These are phyloP conservation scores for Euphorbia schlechtendalii DNA, from an alignment of 441 rosid genomes.

Conservation along the genomic window DNA sequence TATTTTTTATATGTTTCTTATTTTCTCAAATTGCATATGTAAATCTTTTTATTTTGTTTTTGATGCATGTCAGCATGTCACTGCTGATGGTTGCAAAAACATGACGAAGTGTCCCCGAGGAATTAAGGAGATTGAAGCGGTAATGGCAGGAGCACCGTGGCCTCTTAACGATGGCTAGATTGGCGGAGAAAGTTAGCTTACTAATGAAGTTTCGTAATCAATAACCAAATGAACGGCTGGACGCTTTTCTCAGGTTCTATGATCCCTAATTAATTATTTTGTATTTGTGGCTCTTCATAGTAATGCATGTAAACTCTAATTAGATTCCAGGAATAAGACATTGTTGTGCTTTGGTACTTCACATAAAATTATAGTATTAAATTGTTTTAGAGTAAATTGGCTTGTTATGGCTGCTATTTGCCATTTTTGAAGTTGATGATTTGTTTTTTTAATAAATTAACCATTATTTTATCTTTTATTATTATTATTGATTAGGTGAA, in stretches of 20 bases:
- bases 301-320: background rate
- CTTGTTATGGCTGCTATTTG: too few relatives aligned
- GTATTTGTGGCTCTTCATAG: background rate
- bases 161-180: conserved; percentile 22
- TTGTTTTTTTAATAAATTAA: too few relatives aligned
- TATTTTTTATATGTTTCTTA: background rate
- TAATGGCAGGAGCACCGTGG: conserved; percentile 88
- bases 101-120: conserved; percentile 74
- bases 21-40: background rate
- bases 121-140: conserved; percentile 78
- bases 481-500: too few relatives aligned
- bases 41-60: background rate
- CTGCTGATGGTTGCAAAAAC: conserved; percentile 65
- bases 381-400: too few relatives aligned
- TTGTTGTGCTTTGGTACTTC: background rate
- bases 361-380: too few relatives aligned
- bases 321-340: background rate
- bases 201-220: background rate
- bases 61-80: conserved; percentile 42
- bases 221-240: background rate
- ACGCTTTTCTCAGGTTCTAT: background rate
- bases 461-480: too few relatives aligned
- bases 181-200: background rate
- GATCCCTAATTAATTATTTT: too few relatives aligned
- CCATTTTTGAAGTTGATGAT: too few relatives aligned